Evolutionary conservation across 176 grass and related monocot species (phyloP).

Genomic region (Aegilops longissima): DNA sequence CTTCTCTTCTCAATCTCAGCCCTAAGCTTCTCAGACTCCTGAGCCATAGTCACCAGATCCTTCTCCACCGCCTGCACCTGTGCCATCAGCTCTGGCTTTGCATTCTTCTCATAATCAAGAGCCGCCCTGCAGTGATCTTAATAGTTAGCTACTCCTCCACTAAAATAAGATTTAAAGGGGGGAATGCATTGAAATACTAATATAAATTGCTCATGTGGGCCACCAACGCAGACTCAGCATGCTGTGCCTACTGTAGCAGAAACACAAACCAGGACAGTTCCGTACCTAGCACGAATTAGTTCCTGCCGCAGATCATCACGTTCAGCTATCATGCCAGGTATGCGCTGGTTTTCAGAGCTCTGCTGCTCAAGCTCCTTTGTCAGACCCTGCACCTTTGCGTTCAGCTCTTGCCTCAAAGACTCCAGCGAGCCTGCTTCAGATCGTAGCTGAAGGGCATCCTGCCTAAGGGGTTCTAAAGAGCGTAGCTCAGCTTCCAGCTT

Average conservation of each 20-base stretch:
- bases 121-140: conserved; percentile 22
- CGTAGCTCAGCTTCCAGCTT: conserved; percentile 67
- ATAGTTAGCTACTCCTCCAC: conserved; percentile 5
- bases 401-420: conserved; percentile 44
- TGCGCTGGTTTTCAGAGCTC: conserved; percentile 45
- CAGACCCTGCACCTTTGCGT: conserved; percentile 54
- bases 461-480: conserved; percentile 48
- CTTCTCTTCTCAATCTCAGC: conserved; percentile 56
- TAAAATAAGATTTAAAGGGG: background rate
- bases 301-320: conserved; percentile 54
- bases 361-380: conserved; percentile 50
- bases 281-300: conserved; percentile 45
- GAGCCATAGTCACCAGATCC: conserved; percentile 67
- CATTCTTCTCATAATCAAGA: conserved; percentile 54
- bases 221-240: background rate
- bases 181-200: background rate
- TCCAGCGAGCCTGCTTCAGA: conserved; percentile 52
- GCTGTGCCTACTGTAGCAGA: background rate
- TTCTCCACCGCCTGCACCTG: conserved; percentile 64
- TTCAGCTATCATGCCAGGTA: conserved; percentile 49
- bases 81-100: conserved; percentile 41
- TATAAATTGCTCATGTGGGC: conserved; percentile 1
- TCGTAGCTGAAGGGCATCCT: conserved; percentile 53
- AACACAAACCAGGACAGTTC: background rate
- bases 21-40: conserved; percentile 64